Base-by-base conservation (phyloP, 1,139 yeast genomes). In the Protomyces inundatus region DNA sequence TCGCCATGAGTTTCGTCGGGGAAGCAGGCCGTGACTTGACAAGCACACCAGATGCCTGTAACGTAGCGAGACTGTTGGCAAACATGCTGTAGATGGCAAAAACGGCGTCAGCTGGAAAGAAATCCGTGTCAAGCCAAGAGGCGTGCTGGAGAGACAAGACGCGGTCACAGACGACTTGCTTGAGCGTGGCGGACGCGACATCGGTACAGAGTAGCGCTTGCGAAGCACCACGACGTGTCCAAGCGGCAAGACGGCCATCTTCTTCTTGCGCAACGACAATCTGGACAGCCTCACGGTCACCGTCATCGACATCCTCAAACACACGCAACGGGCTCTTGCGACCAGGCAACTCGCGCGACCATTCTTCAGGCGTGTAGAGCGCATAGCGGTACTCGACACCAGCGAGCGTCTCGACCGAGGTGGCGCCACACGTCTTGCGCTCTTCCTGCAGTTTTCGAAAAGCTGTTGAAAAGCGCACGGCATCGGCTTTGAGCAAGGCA, bases 1-100 rank as follows among this genome's bases (percentile, higher is more conserved):
- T 36, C 9, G 62, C 53, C 56, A 58, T 42, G 23, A 58, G 53
- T 23, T 58, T 58, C 0, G 62, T 51, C 4, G 62, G 62, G 6
- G 62, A 58, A 6, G 55, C 40, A 6, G 62, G 62, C 4, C 62
- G 55, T 9, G 56, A 34, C 30, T 45, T 51, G 12, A 10, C 32
- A 6, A 42, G 14, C 4, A 45, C 14, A 3, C 50, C 39, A 6
- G 33, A 30, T 4, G 39, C 16, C 51, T 36, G 46, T 40, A 10
- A 35, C 12, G 34, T 12, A 14, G 35, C 16, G 37, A 52, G 30
- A 37, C 33, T 33, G 9, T 16, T 37, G 9, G 52, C 45, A 40
- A 51, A 58, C 56, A 40, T 51, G 6, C 37, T 36, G 45, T 58
- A 35, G 6, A 52, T 52, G 32, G 35, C 39, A 7, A 52, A 45